Percentiles rank a stretch among this genome's conserved stretches.
phyloP scores from a whole-genome alignment of 495 filamentous ascomycete genomes.

The Podospora pseudoanserina region DNA sequence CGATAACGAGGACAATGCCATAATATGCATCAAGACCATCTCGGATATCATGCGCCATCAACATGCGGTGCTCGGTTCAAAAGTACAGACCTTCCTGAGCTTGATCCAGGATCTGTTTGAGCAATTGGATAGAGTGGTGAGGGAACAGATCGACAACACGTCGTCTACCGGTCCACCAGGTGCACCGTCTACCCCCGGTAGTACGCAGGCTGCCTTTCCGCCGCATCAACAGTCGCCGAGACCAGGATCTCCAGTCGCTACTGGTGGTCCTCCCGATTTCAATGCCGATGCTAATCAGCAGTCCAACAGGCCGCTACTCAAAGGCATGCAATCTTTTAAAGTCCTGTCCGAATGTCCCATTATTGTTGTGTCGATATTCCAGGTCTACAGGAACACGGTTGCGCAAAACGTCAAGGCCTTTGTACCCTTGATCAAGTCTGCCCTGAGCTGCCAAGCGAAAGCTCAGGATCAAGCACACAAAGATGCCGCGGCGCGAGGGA shows the following conservation, averaged over 20 bases:
- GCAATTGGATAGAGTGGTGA: constrained; percentile 86
- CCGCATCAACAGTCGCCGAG: constrained; percentile 69
- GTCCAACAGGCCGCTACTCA: constrained; percentile 70
- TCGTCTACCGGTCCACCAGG: constrained; percentile 53
- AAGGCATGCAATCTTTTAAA: constrained; percentile 98
- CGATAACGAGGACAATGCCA: constrained; percentile 98
- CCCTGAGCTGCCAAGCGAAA: constrained; percentile 82
- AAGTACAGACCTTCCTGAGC: constrained; percentile 84
- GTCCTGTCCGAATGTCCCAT: constrained; percentile 97
- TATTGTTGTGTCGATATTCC: constrained; percentile 97
- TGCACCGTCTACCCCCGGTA: constrained; percentile 71
- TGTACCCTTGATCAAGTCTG: constrained; percentile 87
- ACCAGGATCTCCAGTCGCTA: constrained; percentile 82
- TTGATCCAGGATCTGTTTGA: constrained; percentile 95
- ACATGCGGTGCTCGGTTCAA: constrained; percentile 68
- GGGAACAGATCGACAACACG: constrained; percentile 85
- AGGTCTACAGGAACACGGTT: constrained; percentile 78
- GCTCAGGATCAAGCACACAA: constrained; percentile 90
- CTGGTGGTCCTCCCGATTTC: constrained; percentile 41
- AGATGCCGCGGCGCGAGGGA: constrained; percentile 69
- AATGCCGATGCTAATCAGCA: constrained; percentile 74
- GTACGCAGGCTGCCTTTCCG: constrained; percentile 59
- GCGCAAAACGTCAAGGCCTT: constrained; percentile 84
- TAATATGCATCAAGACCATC: constrained; percentile 94
- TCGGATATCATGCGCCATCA: constrained; percentile 95